These are phyloP conservation scores for Ophiostoma montium DNA, from an alignment of 2,329 filamentous ascomycete species.

Conservation along the genomic window DNA sequence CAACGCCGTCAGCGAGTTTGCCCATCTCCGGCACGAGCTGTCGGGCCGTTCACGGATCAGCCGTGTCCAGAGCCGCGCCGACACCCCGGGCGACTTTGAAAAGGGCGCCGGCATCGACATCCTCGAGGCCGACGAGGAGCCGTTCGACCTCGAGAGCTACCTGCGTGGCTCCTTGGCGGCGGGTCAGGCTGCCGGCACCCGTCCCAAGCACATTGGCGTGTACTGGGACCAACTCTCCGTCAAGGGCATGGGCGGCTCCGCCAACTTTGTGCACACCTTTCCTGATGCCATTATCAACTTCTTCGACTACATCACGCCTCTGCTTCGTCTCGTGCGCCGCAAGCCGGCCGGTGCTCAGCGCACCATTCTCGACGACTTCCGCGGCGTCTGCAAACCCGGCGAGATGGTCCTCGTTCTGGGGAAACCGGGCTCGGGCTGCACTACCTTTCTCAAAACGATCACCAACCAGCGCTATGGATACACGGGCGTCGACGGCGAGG, in stretches of 20 bases:
- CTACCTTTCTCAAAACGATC: constrained; percentile 54
- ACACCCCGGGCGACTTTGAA: constrained; percentile 40
- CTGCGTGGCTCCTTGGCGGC: constrained; percentile 58
- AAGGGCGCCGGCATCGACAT: constrained; percentile 25
- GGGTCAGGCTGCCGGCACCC: constrained; percentile 64
- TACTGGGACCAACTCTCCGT: constrained; percentile 69
- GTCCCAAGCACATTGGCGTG: constrained; percentile 64
- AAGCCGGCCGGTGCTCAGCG: constrained; percentile 56
- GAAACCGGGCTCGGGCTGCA: constrained; percentile 59
- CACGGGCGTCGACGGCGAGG: constrained; percentile 48
- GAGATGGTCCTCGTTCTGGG: constrained; percentile 83
- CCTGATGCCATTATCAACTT: constrained; percentile 64
- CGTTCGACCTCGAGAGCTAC: constrained; percentile 63
- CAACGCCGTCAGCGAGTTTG: constrained; percentile 57
- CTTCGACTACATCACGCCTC: constrained; percentile 57
- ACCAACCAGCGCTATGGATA: constrained; percentile 50
- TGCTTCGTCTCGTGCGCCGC: constrained; percentile 47
- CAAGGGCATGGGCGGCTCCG: constrained; percentile 57
- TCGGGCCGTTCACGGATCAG: constrained; percentile 42
- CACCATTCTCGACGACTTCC: constrained; percentile 60
- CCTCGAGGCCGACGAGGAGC: constrained; percentile 26
- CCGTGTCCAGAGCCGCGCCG: constrained; percentile 22
- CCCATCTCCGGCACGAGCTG: constrained; percentile 48
- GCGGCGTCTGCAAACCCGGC: constrained; percentile 57
- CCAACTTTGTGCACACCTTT: constrained; percentile 62